Percentiles rank a stretch among this genome's conserved stretches.
These are phyloP conservation scores for Turritis glabra DNA, from an alignment of 345 rosid genomes.

Conservation along the genomic window DNA sequence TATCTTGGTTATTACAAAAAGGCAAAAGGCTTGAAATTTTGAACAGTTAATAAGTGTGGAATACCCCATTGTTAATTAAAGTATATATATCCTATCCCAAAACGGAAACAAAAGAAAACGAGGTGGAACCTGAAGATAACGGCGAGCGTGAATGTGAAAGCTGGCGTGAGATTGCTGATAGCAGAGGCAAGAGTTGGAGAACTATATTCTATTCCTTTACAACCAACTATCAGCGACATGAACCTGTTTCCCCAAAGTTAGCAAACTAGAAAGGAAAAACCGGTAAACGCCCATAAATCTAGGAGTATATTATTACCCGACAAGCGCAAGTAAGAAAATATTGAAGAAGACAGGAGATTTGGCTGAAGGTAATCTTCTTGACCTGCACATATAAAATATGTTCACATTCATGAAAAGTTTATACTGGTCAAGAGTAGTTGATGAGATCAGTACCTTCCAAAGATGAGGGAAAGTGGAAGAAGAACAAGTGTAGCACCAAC, in stretches of 20 bases:
- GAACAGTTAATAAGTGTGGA: neutral
- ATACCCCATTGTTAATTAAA: neutral
- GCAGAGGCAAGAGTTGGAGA: conserved; percentile 39
- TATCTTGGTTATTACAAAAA: neutral
- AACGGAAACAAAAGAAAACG: neutral
- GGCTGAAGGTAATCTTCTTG: conserved; percentile 23
- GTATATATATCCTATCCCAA: neutral
- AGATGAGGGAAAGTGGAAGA: conserved; percentile 43
- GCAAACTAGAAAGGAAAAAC: neutral
- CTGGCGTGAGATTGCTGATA: conserved; percentile 38
- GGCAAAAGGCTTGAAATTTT: neutral
- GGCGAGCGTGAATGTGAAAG: conserved; percentile 35
- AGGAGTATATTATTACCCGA: conserved; percentile 27
- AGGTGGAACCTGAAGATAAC: conserved; percentile 37
- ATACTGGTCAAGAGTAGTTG: neutral
- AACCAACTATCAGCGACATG: conserved; percentile 9
- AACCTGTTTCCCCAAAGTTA: conserved; percentile 29
- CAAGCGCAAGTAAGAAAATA: conserved; percentile 28
- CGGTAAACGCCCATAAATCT: neutral
- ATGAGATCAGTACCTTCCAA: conserved; percentile 21
- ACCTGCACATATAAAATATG: conserved; percentile 20
- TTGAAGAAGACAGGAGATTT: conserved; percentile 32
- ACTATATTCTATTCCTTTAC: conserved; percentile 36
- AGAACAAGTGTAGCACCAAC: conserved; percentile 49
- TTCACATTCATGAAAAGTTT: conserved; percentile 16